phyloP scores from a whole-genome alignment of 306 rosid species.

The Sindora glabra region DNA sequence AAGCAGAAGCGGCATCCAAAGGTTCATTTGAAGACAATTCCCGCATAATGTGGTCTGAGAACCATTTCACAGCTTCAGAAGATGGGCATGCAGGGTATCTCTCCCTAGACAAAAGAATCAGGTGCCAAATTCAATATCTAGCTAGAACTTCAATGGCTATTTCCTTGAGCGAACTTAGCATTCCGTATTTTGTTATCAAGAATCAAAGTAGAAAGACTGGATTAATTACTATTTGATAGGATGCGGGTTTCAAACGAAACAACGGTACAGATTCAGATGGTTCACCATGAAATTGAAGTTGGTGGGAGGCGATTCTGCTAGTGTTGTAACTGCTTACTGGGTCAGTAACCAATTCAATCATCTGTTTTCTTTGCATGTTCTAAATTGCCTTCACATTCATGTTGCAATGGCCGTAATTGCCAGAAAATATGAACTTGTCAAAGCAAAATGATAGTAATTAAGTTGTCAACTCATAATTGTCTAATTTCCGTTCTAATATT shows the following conservation, averaged over 20 bases:
- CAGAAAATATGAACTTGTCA: no score
- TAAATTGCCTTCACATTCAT: no score
- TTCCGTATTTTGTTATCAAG: no score
- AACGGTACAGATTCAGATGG: constrained; percentile 96
- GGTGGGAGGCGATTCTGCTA: constrained; percentile 97
- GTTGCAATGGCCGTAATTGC: no score
- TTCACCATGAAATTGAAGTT: constrained; percentile 92
- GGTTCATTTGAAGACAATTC: constrained; percentile 62
- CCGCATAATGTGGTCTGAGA: constrained; percentile 78
- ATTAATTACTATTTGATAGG: constrained; percentile 41
- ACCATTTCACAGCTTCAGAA: constrained; percentile 76
- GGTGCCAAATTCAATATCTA: constrained; percentile 58
- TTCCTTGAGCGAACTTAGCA: no score
- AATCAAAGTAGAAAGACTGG: no score
- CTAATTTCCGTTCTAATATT: no score
- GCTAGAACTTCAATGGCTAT: neutral
- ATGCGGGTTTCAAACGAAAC: constrained; percentile 92
- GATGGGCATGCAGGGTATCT: constrained; percentile 96
- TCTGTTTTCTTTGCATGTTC: neutral
- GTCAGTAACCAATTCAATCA: constrained; percentile 31
- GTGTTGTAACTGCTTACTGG: constrained; percentile 92
- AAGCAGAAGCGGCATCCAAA: constrained; percentile 51
- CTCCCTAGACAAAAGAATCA: constrained; percentile 74
- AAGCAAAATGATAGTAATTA: no score
- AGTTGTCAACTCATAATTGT: no score